Percentiles rank a stretch among this genome's conserved stretches.
Conservation (phyloP, 108 stramenopile genomes). For the Stephanodiscus triporus region DNA sequence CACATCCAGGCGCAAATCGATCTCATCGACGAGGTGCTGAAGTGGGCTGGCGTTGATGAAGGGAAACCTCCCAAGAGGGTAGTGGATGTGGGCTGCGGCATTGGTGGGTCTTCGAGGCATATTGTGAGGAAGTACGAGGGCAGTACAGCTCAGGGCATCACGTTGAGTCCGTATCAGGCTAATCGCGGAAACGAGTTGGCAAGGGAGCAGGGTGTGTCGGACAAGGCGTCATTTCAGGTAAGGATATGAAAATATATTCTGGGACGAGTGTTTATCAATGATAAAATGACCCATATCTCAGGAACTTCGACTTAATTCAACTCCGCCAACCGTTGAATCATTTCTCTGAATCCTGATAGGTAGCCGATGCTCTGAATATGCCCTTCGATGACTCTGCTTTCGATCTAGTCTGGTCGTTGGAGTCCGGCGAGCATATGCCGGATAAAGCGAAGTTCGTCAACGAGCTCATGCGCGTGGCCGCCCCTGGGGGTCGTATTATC, state of each 20-base stretch:
- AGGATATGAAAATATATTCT: conserved; percentile 19
- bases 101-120: conserved; percentile 91
- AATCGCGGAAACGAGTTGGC: conserved; percentile 84
- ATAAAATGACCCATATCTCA: neutral
- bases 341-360: conserved; percentile 42
- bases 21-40: conserved; percentile 92
- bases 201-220: conserved; percentile 78
- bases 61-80: conserved; percentile 27
- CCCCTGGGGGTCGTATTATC: conserved; percentile 84
- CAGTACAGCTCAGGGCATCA: conserved; percentile 80
- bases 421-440: conserved; percentile 98
- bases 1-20: conserved; percentile 88
- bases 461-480: conserved; percentile 86
- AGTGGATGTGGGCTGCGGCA: conserved; percentile 95
- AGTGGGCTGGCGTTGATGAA: conserved; percentile 74
- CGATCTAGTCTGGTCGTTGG: conserved; percentile 95
- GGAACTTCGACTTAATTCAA: neutral
- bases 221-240: conserved; percentile 68
- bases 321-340: neutral
- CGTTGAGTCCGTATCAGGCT: conserved; percentile 93
- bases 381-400: conserved; percentile 87
- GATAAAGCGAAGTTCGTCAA: conserved; percentile 90
- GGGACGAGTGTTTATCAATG: neutral
- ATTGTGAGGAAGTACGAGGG: conserved; percentile 79
- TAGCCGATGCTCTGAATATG: conserved; percentile 93